Evolutionary conservation across 2,329 filamentous ascomycete genomes (phyloP).

Genomic region (Arachnomyces sp.): DNA sequence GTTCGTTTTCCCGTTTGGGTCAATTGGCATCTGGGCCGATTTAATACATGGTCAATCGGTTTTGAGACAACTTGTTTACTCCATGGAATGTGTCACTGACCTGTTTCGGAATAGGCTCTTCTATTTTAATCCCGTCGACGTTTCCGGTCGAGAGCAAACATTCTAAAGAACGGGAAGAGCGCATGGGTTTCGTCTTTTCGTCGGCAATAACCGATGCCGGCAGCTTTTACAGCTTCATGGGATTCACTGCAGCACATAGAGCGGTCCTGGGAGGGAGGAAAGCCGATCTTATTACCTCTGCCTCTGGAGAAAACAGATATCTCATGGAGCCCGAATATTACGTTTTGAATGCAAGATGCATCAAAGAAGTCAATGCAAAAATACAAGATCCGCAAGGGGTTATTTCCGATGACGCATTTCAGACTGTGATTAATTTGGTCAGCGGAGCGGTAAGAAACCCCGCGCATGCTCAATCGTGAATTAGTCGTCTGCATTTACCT

Average conservation of each 20-base stretch:
- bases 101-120: conserved; percentile 19
- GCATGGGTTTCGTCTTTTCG: conserved; percentile 24
- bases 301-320: conserved; percentile 13
- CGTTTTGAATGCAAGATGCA: conserved; percentile 30
- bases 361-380: conserved; percentile 26
- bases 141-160: conserved; percentile 27
- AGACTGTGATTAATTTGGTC: conserved; percentile 31
- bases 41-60: background rate
- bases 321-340: conserved; percentile 30
- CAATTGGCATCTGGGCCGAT: background rate
- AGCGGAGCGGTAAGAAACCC: conserved; percentile 25
- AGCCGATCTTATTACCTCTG: conserved; percentile 16
- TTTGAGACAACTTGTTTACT: background rate
- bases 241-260: conserved; percentile 32
- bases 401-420: conserved; percentile 27
- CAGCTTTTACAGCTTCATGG: conserved; percentile 33
- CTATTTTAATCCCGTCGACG: conserved; percentile 32
- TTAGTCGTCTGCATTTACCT: background rate
- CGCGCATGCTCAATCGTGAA: background rate
- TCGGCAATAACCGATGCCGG: conserved; percentile 28
- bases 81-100: conserved; percentile 11
- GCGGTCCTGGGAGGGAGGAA: conserved; percentile 24
- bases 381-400: conserved; percentile 20
- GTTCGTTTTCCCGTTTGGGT: too few relatives aligned
- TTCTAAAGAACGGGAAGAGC: conserved; percentile 13